These are phyloP conservation scores for Epithemia pelagica DNA, from an alignment of 108 stramenopile genomes.

Conservation along the genomic window DNA sequence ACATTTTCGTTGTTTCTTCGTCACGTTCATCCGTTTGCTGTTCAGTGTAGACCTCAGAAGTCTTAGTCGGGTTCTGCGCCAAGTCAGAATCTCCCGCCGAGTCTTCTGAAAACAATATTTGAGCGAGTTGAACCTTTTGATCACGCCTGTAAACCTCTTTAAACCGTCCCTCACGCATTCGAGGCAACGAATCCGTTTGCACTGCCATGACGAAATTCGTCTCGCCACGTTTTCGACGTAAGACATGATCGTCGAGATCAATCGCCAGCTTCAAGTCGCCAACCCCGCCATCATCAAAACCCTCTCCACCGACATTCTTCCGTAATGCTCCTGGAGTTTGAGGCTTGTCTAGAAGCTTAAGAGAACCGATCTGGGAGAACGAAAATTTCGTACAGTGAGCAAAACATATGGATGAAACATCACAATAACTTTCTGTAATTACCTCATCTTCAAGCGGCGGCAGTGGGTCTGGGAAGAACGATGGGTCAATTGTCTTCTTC, in stretches of 20 bases:
- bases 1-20: slow-evolving; percentile 44
- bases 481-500: neutral
- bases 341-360: slow-evolving; percentile 70
- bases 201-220: slow-evolving; percentile 74
- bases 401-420: no score
- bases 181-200: slow-evolving; percentile 75
- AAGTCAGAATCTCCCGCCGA: slow-evolving; percentile 63
- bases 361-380: slow-evolving; percentile 55
- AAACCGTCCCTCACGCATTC: slow-evolving; percentile 64
- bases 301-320: slow-evolving; percentile 75
- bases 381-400: no score
- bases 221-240: slow-evolving; percentile 78
- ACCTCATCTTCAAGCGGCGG: neutral
- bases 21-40: slow-evolving; percentile 51
- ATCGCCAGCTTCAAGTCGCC: slow-evolving; percentile 84
- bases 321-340: slow-evolving; percentile 72
- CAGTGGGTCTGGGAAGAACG: neutral
- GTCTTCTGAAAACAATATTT: slow-evolving; percentile 81
- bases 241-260: slow-evolving; percentile 81
- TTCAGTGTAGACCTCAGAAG: slow-evolving; percentile 78
- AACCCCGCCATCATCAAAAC: slow-evolving; percentile 87
- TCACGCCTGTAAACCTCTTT: slow-evolving; percentile 71
- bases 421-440: neutral
- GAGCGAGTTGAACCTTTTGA: slow-evolving; percentile 82
- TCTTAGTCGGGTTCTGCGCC: slow-evolving; percentile 34